phyloP scores from a whole-genome alignment of 169 alveolate genomes.

The Babesia caballi region DNA sequence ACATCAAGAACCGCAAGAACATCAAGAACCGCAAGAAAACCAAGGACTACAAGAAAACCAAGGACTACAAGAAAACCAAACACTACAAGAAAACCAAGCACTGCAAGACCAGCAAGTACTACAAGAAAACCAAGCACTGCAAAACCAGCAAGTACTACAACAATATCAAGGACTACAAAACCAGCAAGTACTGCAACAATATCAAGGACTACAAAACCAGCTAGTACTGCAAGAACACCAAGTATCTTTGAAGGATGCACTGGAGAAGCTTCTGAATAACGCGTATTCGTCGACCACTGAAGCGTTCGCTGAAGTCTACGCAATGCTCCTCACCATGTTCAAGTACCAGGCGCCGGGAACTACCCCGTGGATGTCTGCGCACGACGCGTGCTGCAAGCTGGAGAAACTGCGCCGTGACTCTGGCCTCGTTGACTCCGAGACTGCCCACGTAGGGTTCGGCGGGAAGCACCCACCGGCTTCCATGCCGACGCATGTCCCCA shows the following conservation, averaged over 20 bases:
- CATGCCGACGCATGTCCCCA: not conserved
- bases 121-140: too few species aligned
- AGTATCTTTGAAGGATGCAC: conserved; percentile 17
- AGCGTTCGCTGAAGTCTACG: conserved; percentile 51
- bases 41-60: too few species aligned
- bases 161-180: not conserved
- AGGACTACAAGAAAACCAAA: too few species aligned
- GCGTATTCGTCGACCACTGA: conserved; percentile 31
- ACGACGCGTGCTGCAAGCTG: conserved; percentile 47
- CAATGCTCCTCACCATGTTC: conserved; percentile 16
- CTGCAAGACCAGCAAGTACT: too few species aligned
- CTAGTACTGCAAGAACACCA: too few species aligned
- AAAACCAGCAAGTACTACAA: not conserved
- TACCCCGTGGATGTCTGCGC: conserved; percentile 57
- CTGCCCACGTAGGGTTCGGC: conserved; percentile 14
- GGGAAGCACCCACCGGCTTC: conserved; percentile 17
- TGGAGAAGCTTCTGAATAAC: conserved; percentile 45
- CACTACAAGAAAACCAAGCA: too few species aligned
- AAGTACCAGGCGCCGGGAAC: conserved; percentile 47
- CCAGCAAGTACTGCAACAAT: not conserved
- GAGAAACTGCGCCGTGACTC: conserved; percentile 29
- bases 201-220: not conserved
- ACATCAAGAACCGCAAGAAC: too few species aligned
- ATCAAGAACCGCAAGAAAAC: too few species aligned
- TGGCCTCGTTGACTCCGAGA: conserved; percentile 47